Evolutionary conservation across 2,329 filamentous ascomycete species (phyloP).

Genomic region (Aspergillus alliaceus): DNA sequence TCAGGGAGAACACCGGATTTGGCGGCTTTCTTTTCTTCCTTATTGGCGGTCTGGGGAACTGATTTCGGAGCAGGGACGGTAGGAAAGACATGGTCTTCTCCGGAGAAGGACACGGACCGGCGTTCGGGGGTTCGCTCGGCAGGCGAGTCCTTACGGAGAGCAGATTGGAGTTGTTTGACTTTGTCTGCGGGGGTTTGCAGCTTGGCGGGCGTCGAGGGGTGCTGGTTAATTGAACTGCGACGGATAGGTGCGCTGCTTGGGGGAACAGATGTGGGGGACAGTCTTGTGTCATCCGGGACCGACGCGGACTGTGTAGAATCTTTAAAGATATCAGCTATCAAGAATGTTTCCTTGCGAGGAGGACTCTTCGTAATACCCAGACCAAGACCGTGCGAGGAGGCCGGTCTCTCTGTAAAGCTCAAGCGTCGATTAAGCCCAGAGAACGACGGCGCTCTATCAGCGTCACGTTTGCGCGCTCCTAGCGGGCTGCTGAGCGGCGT

Average conservation of each 20-base stretch:
- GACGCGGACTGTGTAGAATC: slow-evolving; percentile 5
- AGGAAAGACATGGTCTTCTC: slow-evolving; percentile 16
- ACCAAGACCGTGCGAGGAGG: slow-evolving; percentile 20
- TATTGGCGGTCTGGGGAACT: slow-evolving; percentile 1
- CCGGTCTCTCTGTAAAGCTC: slow-evolving; percentile 15
- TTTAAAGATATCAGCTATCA: slow-evolving; percentile 7
- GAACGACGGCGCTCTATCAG: slow-evolving; percentile 19
- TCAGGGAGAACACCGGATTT: neutral
- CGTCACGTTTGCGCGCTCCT: slow-evolving; percentile 6
- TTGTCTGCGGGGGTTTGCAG: slow-evolving; percentile 15
- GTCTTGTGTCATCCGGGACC: neutral
- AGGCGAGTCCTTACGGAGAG: slow-evolving; percentile 25
- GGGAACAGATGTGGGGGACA: slow-evolving; percentile 5
- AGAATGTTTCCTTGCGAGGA: slow-evolving; percentile 14
- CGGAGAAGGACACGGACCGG: slow-evolving; percentile 30
- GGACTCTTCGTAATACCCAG: slow-evolving; percentile 31
- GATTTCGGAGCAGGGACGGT: slow-evolving; percentile 8
- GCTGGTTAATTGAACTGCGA: slow-evolving; percentile 8
- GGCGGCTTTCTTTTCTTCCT: neutral
- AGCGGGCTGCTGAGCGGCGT: slow-evolving; percentile 16
- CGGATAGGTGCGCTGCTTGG: slow-evolving; percentile 9
- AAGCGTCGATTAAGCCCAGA: slow-evolving; percentile 18
- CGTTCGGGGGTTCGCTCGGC: slow-evolving; percentile 12
- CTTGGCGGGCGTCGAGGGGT: slow-evolving; percentile 13
- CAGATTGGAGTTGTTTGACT: slow-evolving; percentile 19